phyloP scores from a whole-genome alignment of 305 asterid species.

The Fraxinus angustifolia region DNA sequence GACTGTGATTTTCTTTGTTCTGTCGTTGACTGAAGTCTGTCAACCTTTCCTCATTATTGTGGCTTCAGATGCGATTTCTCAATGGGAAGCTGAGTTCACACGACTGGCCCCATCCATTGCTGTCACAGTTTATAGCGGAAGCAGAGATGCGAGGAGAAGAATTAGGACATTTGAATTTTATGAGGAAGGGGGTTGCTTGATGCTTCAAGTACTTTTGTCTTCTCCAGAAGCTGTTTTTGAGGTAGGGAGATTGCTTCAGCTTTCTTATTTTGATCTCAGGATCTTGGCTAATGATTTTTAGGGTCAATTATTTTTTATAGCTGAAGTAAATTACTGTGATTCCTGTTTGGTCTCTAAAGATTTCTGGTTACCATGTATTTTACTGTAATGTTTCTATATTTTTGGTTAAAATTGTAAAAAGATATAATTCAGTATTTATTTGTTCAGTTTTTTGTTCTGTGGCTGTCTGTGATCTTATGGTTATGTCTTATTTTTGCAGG shows the following conservation, averaged over 20 bases:
- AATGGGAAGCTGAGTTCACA: slow-evolving; percentile 65
- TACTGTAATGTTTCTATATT: slow-evolving; percentile 12
- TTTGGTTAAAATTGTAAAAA: slow-evolving; percentile 8
- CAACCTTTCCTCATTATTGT: slow-evolving; percentile 59
- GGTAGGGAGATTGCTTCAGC: slow-evolving; percentile 33
- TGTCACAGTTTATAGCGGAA: slow-evolving; percentile 58
- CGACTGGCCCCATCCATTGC: slow-evolving; percentile 53
- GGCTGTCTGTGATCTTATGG: slow-evolving; percentile 1
- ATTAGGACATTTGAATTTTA: slow-evolving; percentile 59
- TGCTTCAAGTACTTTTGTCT: slow-evolving; percentile 55
- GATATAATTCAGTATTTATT: background rate
- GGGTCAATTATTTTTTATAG: background rate
- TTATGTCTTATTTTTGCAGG: slow-evolving; percentile 43
- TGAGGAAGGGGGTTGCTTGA: slow-evolving; percentile 44
- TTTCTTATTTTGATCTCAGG: slow-evolving; percentile 19
- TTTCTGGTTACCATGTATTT: background rate
- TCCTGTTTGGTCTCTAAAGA: background rate
- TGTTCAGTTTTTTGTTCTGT: slow-evolving; percentile 16
- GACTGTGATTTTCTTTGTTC: slow-evolving; percentile 41
- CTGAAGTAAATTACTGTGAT: background rate
- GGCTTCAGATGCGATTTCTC: slow-evolving; percentile 36
- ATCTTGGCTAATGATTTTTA: slow-evolving; percentile 7
- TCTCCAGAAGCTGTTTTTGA: slow-evolving; percentile 48
- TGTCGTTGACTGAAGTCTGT: slow-evolving; percentile 40
- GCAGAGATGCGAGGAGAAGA: slow-evolving; percentile 38